Evolutionary conservation across 2,329 filamentous ascomycete species (phyloP).

Genomic region (Aspergillus tubingensis): DNA sequence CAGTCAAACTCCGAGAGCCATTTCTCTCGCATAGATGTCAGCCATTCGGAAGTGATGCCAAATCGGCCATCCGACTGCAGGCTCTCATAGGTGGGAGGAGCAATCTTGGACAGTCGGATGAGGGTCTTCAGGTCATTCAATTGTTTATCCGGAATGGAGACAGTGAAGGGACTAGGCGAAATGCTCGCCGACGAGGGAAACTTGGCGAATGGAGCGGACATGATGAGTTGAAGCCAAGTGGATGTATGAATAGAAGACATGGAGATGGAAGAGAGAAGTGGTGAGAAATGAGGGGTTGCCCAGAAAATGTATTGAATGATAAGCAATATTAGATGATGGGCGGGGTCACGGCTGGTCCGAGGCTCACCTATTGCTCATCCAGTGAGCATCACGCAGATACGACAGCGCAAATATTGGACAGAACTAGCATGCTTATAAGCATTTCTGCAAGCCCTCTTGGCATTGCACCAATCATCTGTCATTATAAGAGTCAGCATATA

Average conservation of each 20-base stretch:
- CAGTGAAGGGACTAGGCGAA: conserved; percentile 46
- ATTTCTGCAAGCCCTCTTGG: no score
- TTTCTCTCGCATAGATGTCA: conserved; percentile 42
- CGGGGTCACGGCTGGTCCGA: neutral
- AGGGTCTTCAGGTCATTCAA: conserved; percentile 51
- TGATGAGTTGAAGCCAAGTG: conserved; percentile 3
- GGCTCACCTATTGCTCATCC: neutral
- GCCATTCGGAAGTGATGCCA: conserved; percentile 53
- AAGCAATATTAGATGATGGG: neutral
- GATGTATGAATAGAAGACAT: neutral
- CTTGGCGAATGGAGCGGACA: conserved; percentile 29
- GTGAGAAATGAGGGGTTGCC: neutral
- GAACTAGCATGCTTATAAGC: no score
- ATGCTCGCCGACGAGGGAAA: conserved; percentile 40
- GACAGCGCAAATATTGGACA: no score
- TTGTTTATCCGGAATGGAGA: conserved; percentile 46
- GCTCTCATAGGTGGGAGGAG: conserved; percentile 54
- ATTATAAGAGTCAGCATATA: no score
- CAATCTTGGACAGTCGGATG: conserved; percentile 51
- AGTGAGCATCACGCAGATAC: no score
- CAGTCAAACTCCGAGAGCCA: conserved; percentile 54
- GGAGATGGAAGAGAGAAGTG: neutral
- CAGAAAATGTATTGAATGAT: neutral
- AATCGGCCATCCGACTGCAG: conserved; percentile 44
- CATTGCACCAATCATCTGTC: no score